A percentile compares a stretch with the other conserved stretches of the same genome.
These are phyloP conservation scores for Francoa sonchifolia DNA, from an alignment of 441 rosid genomes.

Conservation along the genomic window DNA sequence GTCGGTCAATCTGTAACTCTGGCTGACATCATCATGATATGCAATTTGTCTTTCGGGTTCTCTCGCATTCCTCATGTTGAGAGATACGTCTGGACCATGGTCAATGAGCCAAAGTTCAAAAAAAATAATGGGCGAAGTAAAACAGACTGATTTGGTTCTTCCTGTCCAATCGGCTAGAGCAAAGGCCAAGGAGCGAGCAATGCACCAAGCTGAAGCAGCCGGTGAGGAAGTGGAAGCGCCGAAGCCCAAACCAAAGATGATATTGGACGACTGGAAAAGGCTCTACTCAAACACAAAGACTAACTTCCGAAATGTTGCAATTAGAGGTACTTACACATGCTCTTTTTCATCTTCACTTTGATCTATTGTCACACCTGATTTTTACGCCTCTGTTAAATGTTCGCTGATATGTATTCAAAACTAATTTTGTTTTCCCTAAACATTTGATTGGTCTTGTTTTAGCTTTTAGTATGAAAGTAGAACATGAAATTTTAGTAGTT, in stretches of 20 bases:
- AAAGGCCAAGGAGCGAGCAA: constrained; percentile 34
- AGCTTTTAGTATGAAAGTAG: no score
- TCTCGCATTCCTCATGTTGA: constrained; percentile 85
- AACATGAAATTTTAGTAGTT: no score
- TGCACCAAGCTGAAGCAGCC: constrained; percentile 48
- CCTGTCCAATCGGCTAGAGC: constrained; percentile 47
- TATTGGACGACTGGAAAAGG: constrained; percentile 95
- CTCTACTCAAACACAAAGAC: constrained; percentile 89
- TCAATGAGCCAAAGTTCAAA: constrained; percentile 74
- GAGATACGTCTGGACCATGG: constrained; percentile 95
- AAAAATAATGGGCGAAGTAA: constrained; percentile 70
- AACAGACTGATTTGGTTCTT: constrained; percentile 52
- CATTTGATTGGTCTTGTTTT: no score
- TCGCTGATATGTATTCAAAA: no score
- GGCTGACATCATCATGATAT: constrained; percentile 65
- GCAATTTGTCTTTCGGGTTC: constrained; percentile 61
- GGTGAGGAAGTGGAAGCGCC: constrained; percentile 53
- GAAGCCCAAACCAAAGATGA: constrained; percentile 57
- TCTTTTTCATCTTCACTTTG: no score
- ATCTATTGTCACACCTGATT: no score
- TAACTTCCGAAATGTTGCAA: constrained; percentile 92
- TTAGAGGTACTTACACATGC: constrained; percentile 74
- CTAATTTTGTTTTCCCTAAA: no score
- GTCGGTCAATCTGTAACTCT: constrained; percentile 73
- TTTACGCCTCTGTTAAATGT: no score